Base-by-base conservation (phyloP, 2,329 filamentous ascomycete species). In the Cladophialophora psammophila region DNA sequence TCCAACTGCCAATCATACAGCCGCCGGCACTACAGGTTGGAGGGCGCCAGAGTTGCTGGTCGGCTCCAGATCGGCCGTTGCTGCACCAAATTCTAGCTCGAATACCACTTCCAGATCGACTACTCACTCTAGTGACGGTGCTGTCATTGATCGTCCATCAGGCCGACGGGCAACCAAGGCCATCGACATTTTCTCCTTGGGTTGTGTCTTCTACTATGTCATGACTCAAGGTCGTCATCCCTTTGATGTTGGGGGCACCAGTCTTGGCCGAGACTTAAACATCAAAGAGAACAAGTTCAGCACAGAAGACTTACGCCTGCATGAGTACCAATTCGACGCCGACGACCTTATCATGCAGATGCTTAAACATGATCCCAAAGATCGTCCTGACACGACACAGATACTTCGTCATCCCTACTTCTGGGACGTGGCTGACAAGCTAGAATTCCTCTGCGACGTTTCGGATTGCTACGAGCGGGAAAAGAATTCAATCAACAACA, bases 141-240 rank as follows among this genome's bases (percentile, higher is more conserved):
- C 81, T 12, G 86, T 87, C 18, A 81, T 88, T 20, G 77, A 86
- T 83, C 80, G 84, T 75, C 72, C 84, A 58, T 84, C 82, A 4
- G 88, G 88, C 72, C 90, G 93, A 66, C 91, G 95, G 60, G 94
- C 96, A 6, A 99, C 96, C 54, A 90, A 95, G 54, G 92, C 95
- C 8, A 97, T 98, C 68, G 95, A 99, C 76, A 97, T 99, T 32
- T 99, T 99, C 81, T 97, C 94, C 0, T 86, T 99, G 40, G 95
- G 95, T 1, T 90, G 97, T 61, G 93, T 99, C n/a, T 99, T 97
- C 83, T 98, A 94, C 81, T 99, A 97, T 77, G 94, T 98, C n/a
- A 85, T 99, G 67, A 97, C 94, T 1, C 91, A 93, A 69, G 95
- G 95, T 15, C 88, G 86, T 1, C 95, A 99, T 78, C 95, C 95